phyloP scores from a whole-genome alignment of 768 basidiomycete species.

The Phanerochaete carnosa region DNA sequence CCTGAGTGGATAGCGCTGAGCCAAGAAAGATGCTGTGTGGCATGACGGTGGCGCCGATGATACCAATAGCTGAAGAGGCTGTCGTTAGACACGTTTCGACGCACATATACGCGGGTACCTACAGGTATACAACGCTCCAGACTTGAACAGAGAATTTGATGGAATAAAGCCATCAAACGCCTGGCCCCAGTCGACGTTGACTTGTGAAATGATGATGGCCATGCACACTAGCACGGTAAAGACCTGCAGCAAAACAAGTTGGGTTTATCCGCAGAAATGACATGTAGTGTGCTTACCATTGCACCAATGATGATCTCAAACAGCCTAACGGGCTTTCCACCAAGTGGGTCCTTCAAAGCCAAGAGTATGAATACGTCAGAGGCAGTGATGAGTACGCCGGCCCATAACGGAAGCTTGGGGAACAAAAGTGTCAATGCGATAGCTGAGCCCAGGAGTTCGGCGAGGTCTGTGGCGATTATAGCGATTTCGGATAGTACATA shows the following conservation, averaged over 20 bases:
- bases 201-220: slow-evolving; percentile 67
- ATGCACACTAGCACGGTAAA: slow-evolving; percentile 71
- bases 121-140: slow-evolving; percentile 66
- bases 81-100: neutral
- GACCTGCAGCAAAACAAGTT: slow-evolving; percentile 10
- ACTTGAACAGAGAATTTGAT: slow-evolving; percentile 55
- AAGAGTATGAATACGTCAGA: slow-evolving; percentile 55
- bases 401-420: slow-evolving; percentile 47
- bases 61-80: slow-evolving; percentile 52
- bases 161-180: slow-evolving; percentile 79
- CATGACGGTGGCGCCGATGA: slow-evolving; percentile 87
- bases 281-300: slow-evolving; percentile 42
- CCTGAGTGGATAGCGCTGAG: slow-evolving; percentile 80
- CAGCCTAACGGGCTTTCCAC: slow-evolving; percentile 51
- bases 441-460: slow-evolving; percentile 57
- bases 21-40: slow-evolving; percentile 92
- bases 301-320: slow-evolving; percentile 66
- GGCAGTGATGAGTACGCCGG: slow-evolving; percentile 45
- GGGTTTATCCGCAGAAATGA: neutral
- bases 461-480: slow-evolving; percentile 53
- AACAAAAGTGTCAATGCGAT: slow-evolving; percentile 53
- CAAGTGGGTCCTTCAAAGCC: slow-evolving; percentile 63
- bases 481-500: slow-evolving; percentile 43
- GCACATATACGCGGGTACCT: slow-evolving; percentile 18
- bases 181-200: slow-evolving; percentile 66